Evolutionary conservation across 1,284 basidiomycete species (phyloP), one percentile per base, ranked within the genome.

Genomic region (Coriolopsis trogii): DNA sequence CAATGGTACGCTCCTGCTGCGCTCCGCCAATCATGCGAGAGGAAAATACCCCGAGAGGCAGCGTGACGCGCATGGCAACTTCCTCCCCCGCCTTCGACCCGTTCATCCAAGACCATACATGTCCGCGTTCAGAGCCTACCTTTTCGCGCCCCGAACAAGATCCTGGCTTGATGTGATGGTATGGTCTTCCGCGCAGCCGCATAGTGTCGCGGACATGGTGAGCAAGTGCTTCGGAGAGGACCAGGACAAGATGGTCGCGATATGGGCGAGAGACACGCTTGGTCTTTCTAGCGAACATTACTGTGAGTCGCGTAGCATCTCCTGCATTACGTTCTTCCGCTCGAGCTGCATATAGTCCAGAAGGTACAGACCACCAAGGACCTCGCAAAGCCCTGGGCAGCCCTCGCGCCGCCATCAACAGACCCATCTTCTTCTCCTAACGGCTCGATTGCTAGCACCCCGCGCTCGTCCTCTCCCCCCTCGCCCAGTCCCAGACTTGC

Each of bases 101-200:
- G 78, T 82, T 0, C 71, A 77, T 49, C 79, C 79, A 13, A 73
- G 89, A n/a, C 89, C 91, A 0, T 95, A 87, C 65, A 76, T 93
- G 61, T 61, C 70, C 2, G 70, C 84, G 2, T 88, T 94, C 60
- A 64, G 80, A 6, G 69, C 77, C 2, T 94, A 87, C 62, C 67
- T 88, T 4, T 83, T 89, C 51, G 79, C 83, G 45, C 69, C 74
- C 0, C 59, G 72, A 24, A 87, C 84, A 20, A 70, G 67, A 30
- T 59, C 62, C 16, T 89, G 86, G 82, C 77, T 92, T 24, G 87
- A 93, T 54, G 83, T 87, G 5, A 89, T 94, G 82, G 81, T 95
- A 0, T 95, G 93, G 92, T 91, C 87, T 57, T 90, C 87, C 1
- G 92, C 92, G 1, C 87, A 91, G 65, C 87, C 89, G 0, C 80